These are phyloP conservation scores for Termitomyces heimii DNA, from an alignment of 768 basidiomycete species.

Conservation along the genomic window DNA sequence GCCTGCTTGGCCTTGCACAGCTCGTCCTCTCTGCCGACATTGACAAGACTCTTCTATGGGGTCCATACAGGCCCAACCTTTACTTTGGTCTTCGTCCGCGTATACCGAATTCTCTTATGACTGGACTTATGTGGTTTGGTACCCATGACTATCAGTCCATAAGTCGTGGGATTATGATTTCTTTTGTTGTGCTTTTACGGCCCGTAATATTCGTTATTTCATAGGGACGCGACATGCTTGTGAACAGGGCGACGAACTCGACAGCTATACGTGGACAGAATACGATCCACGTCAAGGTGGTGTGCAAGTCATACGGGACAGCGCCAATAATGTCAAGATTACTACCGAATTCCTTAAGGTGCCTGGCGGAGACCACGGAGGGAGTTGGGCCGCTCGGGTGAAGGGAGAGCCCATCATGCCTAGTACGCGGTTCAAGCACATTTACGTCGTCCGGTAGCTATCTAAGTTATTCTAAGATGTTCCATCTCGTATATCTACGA, in stretches of 20 bases:
- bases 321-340: slow-evolving; percentile 77
- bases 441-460: not conserved
- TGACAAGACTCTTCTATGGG: slow-evolving; percentile 72
- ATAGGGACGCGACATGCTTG: slow-evolving; percentile 80
- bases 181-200: not conserved
- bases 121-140: slow-evolving; percentile 93
- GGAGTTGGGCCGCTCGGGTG: slow-evolving; percentile 85
- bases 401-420: slow-evolving; percentile 72
- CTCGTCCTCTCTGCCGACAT: slow-evolving; percentile 27
- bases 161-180: slow-evolving; percentile 38
- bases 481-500: slow-evolving; percentile 63
- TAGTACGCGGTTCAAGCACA: slow-evolving; percentile 33
- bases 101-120: slow-evolving; percentile 85
- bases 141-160: slow-evolving; percentile 77
- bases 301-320: slow-evolving; percentile 78
- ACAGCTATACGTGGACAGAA: slow-evolving; percentile 80
- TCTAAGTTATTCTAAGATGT: slow-evolving; percentile 21
- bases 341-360: slow-evolving; percentile 84
- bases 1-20: slow-evolving; percentile 39
- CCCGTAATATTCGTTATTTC: not conserved
- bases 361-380: slow-evolving; percentile 75
- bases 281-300: slow-evolving; percentile 86
- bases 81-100: slow-evolving; percentile 90
- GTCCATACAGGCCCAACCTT: slow-evolving; percentile 85
- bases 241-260: slow-evolving; percentile 79